Evolutionary conservation across 306 rosid genomes (phyloP), one percentile per base, ranked within the genome.

Genomic region (Begonia loranthoides): DNA sequence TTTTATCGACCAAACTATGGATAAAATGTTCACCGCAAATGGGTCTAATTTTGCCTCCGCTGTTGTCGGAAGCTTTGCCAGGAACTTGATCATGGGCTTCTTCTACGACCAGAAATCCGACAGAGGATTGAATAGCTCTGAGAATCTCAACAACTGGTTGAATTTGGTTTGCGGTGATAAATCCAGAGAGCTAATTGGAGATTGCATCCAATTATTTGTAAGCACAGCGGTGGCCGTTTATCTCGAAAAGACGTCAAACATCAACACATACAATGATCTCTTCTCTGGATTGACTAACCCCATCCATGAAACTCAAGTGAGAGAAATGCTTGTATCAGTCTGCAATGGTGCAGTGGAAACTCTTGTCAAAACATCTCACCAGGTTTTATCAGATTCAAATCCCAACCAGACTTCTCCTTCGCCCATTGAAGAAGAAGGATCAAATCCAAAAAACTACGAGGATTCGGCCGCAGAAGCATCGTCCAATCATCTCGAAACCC

Each of bases 11-110:
- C 63, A 49, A 54, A 63, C 76, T 50, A 49, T 85, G 66, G 79
- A 72, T 45, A 79, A 75, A 65, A 63, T 85, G 49, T 70, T 83
- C 34, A 67, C 81, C 0, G 68, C 68, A 0, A 70, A 84, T 9
- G 95, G 95, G 16, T 66, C 83, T 5, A 89, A 95, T 7, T 85
- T 90, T 71, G 87, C 66, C 65, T 82, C 95, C 7, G 79, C 66
- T 12, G 81, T 85, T 52, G 64, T 78, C 41, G 95, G 95, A 71
- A 90, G 86, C 73, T 90, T 85, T 62, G 92, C 95, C 22, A 72
- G 80, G 60, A 90, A 82, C 61, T 14, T 85, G 54, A 78, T 85
- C 45, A 50, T 76, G 55, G 94, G 54, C 5, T 80, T 70, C 3
- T 68, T 56, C 64, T 66, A 84, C 0, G 68, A 58, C 44, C 36